phyloP scores from a whole-genome alignment of 139 green algal genomes.

The Diplosphaera chodatii region DNA sequence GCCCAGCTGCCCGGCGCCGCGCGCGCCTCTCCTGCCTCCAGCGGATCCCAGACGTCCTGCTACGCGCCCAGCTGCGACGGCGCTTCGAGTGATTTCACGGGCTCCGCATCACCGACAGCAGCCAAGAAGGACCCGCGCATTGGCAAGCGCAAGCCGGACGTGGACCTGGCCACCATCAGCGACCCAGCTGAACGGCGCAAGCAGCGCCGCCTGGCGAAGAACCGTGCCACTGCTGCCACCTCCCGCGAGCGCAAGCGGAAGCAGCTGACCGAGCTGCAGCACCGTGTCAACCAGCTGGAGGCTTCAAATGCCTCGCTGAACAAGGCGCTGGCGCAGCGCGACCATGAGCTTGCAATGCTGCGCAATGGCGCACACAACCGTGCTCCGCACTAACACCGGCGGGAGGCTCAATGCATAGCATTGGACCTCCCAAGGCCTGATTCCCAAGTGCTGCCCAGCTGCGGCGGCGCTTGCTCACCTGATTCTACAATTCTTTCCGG shows the following conservation, averaged over 20 bases:
- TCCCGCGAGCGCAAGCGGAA: constrained; percentile 23
- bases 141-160: constrained; percentile 8
- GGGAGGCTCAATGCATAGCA: not conserved
- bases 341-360: constrained; percentile 1
- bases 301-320: constrained; percentile 7
- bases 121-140: not conserved
- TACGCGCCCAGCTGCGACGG: not conserved
- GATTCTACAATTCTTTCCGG: not conserved
- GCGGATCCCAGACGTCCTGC: not conserved
- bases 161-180: constrained; percentile 12
- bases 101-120: no score
- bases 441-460: not conserved
- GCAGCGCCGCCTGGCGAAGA: constrained; percentile 26
- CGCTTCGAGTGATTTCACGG: not conserved
- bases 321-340: constrained; percentile 1
- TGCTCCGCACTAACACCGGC: not conserved
- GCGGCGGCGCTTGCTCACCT: not conserved
- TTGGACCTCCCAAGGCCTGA: not conserved
- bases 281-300: constrained; percentile 18
- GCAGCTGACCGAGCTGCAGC: constrained; percentile 15
- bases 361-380: not conserved
- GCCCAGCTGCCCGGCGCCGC: not conserved
- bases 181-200: constrained; percentile 20
- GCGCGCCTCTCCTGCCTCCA: not conserved
- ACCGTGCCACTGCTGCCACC: constrained; percentile 28